phyloP scores from a whole-genome alignment of 805 yeast genomes.

The Sungouiozyma ichnusensis region DNA sequence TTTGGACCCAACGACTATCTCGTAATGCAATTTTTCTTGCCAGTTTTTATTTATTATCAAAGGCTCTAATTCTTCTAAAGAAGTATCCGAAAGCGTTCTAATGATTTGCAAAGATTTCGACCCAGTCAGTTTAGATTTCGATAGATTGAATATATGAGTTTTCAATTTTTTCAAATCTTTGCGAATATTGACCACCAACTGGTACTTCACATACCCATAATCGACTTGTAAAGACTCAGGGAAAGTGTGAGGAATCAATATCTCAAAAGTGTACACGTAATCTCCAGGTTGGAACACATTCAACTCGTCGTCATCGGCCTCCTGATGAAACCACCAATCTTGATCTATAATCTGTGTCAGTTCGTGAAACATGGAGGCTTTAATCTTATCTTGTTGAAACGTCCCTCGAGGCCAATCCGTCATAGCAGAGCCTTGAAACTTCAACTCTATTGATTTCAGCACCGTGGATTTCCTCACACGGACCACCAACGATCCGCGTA shows the following conservation, averaged over 20 bases:
- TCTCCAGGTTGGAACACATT: conserved; percentile 64
- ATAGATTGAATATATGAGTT: conserved; percentile 56
- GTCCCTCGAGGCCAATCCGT: conserved; percentile 70
- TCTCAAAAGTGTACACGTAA: conserved; percentile 83
- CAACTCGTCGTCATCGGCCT: neutral
- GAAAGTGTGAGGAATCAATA: conserved; percentile 64
- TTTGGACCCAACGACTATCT: conserved; percentile 80
- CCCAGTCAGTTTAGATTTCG: conserved; percentile 58
- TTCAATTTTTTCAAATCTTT: neutral
- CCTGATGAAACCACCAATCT: neutral
- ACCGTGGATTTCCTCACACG: conserved; percentile 61
- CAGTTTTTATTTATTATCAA: conserved; percentile 80
- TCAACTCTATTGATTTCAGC: conserved; percentile 49
- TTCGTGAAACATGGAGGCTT: neutral
- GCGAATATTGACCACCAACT: conserved; percentile 54
- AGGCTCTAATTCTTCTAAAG: conserved; percentile 83
- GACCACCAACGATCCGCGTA: conserved; percentile 66
- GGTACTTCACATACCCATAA: conserved; percentile 68
- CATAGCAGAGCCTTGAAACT: conserved; percentile 53
- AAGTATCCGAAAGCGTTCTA: conserved; percentile 63
- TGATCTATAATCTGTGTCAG: neutral
- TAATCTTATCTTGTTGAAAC: neutral
- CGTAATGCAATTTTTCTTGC: conserved; percentile 85
- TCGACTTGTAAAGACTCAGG: conserved; percentile 73
- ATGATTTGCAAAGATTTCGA: conserved; percentile 51